These are phyloP conservation scores for Penicillium freii DNA, from an alignment of 2,329 filamentous ascomycete genomes.

Conservation along the genomic window DNA sequence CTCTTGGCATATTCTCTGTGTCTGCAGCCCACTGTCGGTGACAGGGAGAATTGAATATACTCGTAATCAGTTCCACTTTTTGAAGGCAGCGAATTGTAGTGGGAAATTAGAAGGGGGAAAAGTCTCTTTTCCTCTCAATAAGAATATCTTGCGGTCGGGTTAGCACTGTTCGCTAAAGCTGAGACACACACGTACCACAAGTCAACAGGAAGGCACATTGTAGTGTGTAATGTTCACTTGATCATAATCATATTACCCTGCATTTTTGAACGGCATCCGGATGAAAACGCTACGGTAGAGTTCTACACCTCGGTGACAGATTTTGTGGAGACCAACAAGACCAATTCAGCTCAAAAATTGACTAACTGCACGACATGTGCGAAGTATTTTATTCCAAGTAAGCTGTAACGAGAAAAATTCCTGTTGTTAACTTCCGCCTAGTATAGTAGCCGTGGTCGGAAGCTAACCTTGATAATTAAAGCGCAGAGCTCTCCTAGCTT, in stretches of 20 bases:
- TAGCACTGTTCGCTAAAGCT: background rate
- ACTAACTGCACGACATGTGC: too few relatives aligned
- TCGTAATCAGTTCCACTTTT: background rate
- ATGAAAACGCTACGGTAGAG: too few relatives aligned
- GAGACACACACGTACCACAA: background rate
- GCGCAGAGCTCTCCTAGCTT: too few relatives aligned
- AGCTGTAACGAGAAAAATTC: too few relatives aligned
- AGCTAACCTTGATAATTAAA: too few relatives aligned
- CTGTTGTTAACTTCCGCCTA: too few relatives aligned
- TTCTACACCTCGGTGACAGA: too few relatives aligned
- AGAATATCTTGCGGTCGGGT: background rate
- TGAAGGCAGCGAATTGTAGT: background rate
- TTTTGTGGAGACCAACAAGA: too few relatives aligned
- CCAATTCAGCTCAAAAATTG: too few relatives aligned
- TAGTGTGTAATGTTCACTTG: background rate
- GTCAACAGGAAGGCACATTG: background rate
- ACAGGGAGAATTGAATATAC: background rate
- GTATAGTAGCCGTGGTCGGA: too few relatives aligned
- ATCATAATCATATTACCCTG: background rate
- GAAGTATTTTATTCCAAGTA: too few relatives aligned
- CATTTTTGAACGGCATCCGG: background rate
- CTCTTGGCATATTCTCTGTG: background rate
- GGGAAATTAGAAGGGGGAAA: too few relatives aligned
- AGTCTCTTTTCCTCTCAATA: background rate
- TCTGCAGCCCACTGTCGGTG: background rate